Evolutionary conservation across 257 asterid species (phyloP).

Genomic region (Salvia hispanica): DNA sequence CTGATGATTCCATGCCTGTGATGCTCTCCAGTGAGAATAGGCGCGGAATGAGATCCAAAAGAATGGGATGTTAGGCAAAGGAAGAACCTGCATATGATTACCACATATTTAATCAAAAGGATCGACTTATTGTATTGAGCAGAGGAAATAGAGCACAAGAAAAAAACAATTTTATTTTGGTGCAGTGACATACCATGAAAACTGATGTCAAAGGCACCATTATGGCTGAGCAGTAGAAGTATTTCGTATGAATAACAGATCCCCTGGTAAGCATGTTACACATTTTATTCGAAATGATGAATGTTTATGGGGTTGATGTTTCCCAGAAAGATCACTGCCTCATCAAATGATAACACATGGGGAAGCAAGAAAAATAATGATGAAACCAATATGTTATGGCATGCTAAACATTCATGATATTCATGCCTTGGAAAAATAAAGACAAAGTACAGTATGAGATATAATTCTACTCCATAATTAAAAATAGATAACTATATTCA

Average conservation of each 20-base stretch:
- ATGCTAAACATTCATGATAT: neutral
- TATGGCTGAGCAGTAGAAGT: conserved; percentile 74
- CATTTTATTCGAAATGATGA: conserved; percentile 12
- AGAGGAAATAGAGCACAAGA: neutral
- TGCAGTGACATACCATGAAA: conserved; percentile 59
- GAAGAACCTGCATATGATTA: conserved; percentile 66
- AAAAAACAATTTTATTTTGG: neutral
- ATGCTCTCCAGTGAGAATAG: conserved; percentile 98
- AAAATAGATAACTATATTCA: neutral
- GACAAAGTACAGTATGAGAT: neutral
- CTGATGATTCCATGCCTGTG: conserved; percentile 59
- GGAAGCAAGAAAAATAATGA: neutral
- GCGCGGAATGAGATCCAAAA: conserved; percentile 94
- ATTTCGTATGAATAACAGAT: conserved; percentile 73
- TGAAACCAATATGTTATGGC: neutral
- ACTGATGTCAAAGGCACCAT: conserved; percentile 83
- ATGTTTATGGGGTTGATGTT: neutral
- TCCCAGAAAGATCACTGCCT: conserved; percentile 2
- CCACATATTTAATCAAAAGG: conserved; percentile 14
- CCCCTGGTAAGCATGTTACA: conserved; percentile 64
- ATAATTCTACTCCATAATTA: neutral
- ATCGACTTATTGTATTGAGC: conserved; percentile 1
- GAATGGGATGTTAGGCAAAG: conserved; percentile 95
- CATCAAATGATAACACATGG: neutral
- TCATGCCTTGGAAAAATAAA: conserved; percentile 9